Evolutionary conservation across 2,329 filamentous ascomycete genomes (phyloP), one percentile per base, ranked within the genome.

Genomic region (Aspergillus aculeatus): DNA sequence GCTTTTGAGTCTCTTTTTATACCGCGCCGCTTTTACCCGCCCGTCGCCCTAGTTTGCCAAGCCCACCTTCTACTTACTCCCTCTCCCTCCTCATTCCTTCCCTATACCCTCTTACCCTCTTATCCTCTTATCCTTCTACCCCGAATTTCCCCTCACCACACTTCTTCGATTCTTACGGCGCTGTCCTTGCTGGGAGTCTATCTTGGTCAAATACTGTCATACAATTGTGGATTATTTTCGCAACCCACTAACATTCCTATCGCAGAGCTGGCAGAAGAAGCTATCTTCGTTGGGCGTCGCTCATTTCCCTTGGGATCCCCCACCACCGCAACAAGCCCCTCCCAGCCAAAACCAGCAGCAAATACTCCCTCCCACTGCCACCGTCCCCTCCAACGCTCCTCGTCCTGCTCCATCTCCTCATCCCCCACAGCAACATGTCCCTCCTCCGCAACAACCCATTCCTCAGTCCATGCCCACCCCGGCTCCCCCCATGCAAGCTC

Each of bases 281-380:
- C 84, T 99, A 38, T 90, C 93, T 1, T 86, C 87, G 67, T 87
- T 96, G 66, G 87, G 89, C 66, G 89, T 98, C 62, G 95, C 95
- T 61, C 82, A 86, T 59, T 97, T 98, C 74, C 94, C 95, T 11
- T 99, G 95, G 95, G 95, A 99, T 73, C 94, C 95, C 48, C 88
- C 90, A 72, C 89, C 89, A 53, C 69, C 68, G 10, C 88, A 90
- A 55, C 84, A 85, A 54, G 74, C 73, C 64, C 79, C 67, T 69
- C 81, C 69, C 16, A 44, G 38, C 70, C 81, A 68, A 69, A 75
- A 60, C 72, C 64, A 69, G 64, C 73, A 75, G 50, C 69, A 72
- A 47, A 73, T 76, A n/a, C 75, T 75, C 48, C 71, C 73, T 53
- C 74, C 76, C 21, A 68, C 74, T 44, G 66, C 73, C 44, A 77